These are phyloP conservation scores for Neurospora africana DNA, from an alignment of 495 filamentous ascomycete species.

Conservation along the genomic window DNA sequence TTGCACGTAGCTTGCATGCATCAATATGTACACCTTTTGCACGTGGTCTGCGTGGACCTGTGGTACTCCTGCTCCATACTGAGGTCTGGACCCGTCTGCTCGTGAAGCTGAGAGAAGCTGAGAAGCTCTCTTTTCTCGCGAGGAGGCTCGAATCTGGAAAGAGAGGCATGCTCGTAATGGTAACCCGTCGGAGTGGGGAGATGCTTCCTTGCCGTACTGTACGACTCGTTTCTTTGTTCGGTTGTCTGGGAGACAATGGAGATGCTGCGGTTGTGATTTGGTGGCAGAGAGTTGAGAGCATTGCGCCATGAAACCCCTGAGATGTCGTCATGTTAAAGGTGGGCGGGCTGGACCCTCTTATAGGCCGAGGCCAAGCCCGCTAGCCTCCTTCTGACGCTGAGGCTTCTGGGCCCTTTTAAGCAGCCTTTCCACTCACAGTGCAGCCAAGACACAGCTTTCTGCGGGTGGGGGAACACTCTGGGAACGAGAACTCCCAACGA, in stretches of 20 bases:
- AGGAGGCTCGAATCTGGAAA: background rate
- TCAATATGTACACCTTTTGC: background rate
- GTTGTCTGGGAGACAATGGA: background rate
- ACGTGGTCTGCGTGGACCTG: background rate
- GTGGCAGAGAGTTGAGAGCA: background rate
- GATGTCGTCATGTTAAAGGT: conserved; percentile 6
- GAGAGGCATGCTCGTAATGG: background rate
- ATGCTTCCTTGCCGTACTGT: background rate
- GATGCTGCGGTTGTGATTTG: background rate
- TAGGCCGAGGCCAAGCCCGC: background rate
- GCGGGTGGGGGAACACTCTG: background rate
- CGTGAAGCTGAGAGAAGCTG: background rate
- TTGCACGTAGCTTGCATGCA: background rate
- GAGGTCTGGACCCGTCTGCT: background rate
- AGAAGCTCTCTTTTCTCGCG: background rate
- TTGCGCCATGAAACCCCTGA: conserved; percentile 4
- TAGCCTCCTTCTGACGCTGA: background rate
- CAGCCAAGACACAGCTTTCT: background rate
- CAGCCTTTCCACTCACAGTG: conserved; percentile 2
- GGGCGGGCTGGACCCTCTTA: conserved; percentile 1
- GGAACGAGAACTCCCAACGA: background rate
- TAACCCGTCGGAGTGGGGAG: background rate
- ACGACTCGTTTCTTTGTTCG: background rate
- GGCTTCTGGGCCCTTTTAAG: background rate
- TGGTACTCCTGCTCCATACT: background rate